These are phyloP conservation scores for Cordyceps tenuipes DNA, from an alignment of 2,329 filamentous ascomycete species.

Conservation along the genomic window DNA sequence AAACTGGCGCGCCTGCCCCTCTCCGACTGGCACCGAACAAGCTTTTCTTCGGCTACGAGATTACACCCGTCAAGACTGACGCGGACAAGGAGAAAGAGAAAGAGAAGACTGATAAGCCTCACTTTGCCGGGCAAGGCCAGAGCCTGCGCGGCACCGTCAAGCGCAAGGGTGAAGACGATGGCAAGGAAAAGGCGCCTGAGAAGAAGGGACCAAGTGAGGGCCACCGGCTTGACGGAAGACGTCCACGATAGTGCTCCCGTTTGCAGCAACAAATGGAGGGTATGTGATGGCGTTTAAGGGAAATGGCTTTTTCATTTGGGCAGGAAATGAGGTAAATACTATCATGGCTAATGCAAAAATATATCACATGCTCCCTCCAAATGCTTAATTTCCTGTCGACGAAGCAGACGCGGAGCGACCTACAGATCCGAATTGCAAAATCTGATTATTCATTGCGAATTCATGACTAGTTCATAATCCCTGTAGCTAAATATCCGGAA, in stretches of 20 bases:
- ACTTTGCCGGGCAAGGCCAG: conserved; percentile 78
- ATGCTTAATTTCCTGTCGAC: not conserved
- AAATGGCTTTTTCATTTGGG: not conserved
- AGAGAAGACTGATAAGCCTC: conserved; percentile 56
- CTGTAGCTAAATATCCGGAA: not conserved
- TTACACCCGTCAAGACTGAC: conserved; percentile 78
- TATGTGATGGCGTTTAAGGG: conserved; percentile 1
- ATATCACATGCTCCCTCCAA: not conserved
- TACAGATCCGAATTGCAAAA: not conserved
- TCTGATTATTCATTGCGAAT: too few relatives aligned
- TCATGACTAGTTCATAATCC: not conserved
- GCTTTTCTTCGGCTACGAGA: conserved; percentile 92
- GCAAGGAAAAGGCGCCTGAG: conserved; percentile 37
- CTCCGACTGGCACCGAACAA: conserved; percentile 79
- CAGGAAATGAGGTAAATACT: not conserved
- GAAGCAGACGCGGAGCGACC: not conserved
- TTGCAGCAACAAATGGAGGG: not conserved
- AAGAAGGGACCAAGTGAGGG: conserved; percentile 39
- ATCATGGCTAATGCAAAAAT: not conserved
- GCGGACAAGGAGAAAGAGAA: conserved; percentile 61
- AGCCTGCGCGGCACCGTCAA: conserved; percentile 63
- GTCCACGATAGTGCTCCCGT: conserved; percentile 18
- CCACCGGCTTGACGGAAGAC: conserved; percentile 36
- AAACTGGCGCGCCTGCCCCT: conserved; percentile 75
- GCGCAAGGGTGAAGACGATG: conserved; percentile 54